Base-by-base conservation (phyloP, 2,329 filamentous ascomycete genomes). In the Scedosporium apiospermum region DNA sequence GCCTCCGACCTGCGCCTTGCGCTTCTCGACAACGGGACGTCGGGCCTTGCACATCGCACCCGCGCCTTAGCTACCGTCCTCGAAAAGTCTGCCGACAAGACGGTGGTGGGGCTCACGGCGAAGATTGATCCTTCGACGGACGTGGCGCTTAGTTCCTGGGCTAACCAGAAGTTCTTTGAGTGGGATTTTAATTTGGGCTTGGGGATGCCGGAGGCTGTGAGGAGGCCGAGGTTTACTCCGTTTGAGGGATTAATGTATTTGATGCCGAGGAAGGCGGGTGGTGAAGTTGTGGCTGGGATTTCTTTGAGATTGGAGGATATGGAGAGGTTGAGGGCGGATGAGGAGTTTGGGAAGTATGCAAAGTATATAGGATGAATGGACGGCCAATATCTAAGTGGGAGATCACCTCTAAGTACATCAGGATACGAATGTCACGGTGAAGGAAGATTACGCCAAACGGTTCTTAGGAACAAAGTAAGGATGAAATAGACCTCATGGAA, bases 141-240 rank as follows among this genome's bases (percentile, higher is more conserved):
- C 46, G 69, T 85, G 3, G 78, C 80, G 73, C 64, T 85, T 5
- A 84, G 79, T 63, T 85, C 81, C 0, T 86, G 82, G 82, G 75
- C 76, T 0, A 79, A 80, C 60, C 68, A 80, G 2, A 69, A 75
- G 16, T 51, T 60, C n/a, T 80, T 79, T 65, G 69, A 74, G 0
- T 69, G 78, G 5, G 78, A 83, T 55, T 85, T 85, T 62, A 72
- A 73, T 0, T 65, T 77, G 1, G 76, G 75, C 0, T 65, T 84
- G 2, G 81, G 81, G 0, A 71, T 65, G 18, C 78, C 82, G 0
- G 75, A 75, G 62, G 73, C 72, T 0, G 81, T 84, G 23, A 70
- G 81, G 0, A 70, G 82, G 58, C 82, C 82, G 3, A 63, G 67
- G 0, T 82, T 84, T 63, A 67, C 68, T 0, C 74, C 77, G 0